Conservation (phyloP, 306 rosid species). For the Begonia peltatifolia region DNA sequence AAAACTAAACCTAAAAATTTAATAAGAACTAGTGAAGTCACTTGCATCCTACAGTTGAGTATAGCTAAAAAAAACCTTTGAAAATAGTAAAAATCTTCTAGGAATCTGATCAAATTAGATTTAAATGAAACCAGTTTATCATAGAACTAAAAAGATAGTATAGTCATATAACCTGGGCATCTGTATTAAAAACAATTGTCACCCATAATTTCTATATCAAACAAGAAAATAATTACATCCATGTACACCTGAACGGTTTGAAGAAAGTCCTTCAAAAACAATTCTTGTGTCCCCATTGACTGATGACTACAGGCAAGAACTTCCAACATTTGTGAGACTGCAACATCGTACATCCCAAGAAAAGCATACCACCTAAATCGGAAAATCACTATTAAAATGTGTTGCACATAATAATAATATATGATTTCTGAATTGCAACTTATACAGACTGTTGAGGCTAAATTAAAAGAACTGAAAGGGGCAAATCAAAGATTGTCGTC, state of each 20-base stretch:
- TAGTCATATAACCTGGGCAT: too few relatives aligned
- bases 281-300: conserved; percentile 78
- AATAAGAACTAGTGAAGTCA: too few relatives aligned
- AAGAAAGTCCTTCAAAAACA: conserved; percentile 59
- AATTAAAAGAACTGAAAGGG: neutral
- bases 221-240: neutral
- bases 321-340: conserved; percentile 74
- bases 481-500: conserved; percentile 4
- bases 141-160: too few relatives aligned
- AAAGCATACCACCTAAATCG: conserved; percentile 84
- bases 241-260: conserved; percentile 69
- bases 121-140: too few relatives aligned
- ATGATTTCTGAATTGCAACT: too few relatives aligned
- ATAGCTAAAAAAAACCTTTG: too few relatives aligned
- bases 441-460: too few relatives aligned
- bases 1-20: too few relatives aligned
- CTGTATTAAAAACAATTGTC: too few relatives aligned
- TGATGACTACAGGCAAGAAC: conserved; percentile 86
- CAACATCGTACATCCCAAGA: conserved; percentile 73
- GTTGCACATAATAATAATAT: conserved; percentile 7
- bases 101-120: too few relatives aligned
- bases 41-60: too few relatives aligned
- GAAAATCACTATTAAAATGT: conserved; percentile 18
- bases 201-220: neutral
- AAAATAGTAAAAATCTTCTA: too few relatives aligned